These are phyloP conservation scores for Leccinum incarnatum DNA, from an alignment of 768 basidiomycete species.

Conservation along the genomic window DNA sequence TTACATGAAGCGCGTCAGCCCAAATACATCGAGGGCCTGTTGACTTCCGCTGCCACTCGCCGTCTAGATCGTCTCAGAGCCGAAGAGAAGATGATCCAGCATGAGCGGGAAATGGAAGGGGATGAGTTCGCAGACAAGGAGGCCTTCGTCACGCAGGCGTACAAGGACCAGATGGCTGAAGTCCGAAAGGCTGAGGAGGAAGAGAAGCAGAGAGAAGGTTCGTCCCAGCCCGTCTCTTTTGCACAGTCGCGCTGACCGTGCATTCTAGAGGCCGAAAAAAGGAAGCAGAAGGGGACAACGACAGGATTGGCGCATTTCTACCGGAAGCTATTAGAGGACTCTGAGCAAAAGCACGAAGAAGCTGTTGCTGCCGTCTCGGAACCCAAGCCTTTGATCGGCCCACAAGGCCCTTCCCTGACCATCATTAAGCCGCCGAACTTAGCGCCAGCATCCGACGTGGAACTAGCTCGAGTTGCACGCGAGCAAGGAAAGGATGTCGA, in stretches of 20 bases:
- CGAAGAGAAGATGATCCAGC: slow-evolving; percentile 97
- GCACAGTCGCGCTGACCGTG: background rate
- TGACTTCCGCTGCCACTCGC: slow-evolving; percentile 81
- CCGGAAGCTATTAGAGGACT: slow-evolving; percentile 70
- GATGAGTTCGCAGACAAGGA: slow-evolving; percentile 95
- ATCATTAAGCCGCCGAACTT: slow-evolving; percentile 72
- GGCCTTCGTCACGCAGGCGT: slow-evolving; percentile 95
- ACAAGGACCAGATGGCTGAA: slow-evolving; percentile 95
- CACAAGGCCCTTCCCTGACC: slow-evolving; percentile 62
- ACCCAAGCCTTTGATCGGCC: slow-evolving; percentile 56
- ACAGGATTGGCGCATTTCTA: slow-evolving; percentile 88
- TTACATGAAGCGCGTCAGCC: slow-evolving; percentile 50
- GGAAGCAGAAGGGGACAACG: slow-evolving; percentile 55
- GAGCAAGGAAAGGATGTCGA: slow-evolving; percentile 84
- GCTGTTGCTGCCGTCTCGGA: slow-evolving; percentile 70
- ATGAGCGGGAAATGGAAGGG: slow-evolving; percentile 89
- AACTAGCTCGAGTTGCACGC: slow-evolving; percentile 67
- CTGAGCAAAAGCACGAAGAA: slow-evolving; percentile 80
- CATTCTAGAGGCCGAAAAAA: slow-evolving; percentile 51
- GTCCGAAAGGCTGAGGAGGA: slow-evolving; percentile 90
- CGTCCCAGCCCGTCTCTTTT: slow-evolving; percentile 19
- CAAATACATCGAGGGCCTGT: slow-evolving; percentile 84
- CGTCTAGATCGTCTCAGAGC: slow-evolving; percentile 87
- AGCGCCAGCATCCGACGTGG: slow-evolving; percentile 63
- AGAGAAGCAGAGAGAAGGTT: slow-evolving; percentile 85